Evolutionary conservation across 176 grass and related monocot species (phyloP), one percentile per base, ranked within the genome.

Genomic region (Triticum dicoccoides): DNA sequence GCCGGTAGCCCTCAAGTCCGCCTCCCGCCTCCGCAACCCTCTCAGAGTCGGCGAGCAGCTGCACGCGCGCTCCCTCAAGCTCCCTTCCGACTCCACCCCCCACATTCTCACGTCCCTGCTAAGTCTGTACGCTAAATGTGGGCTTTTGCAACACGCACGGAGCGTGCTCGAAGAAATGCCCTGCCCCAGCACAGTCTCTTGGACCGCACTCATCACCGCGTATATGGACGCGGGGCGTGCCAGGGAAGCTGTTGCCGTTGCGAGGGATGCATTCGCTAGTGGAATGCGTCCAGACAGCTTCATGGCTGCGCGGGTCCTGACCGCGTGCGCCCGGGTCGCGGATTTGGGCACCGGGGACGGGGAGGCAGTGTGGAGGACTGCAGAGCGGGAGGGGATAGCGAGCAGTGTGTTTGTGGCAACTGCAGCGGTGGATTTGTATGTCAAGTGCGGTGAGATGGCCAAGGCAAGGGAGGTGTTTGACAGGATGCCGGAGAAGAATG

Each of bases 141-240:
- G 88, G 76, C 85, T 29, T 0, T 5, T 87, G 77, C 62, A 14
- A 11, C 17, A 54, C 2, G 86, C 90, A 0, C 88, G 80, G 27
- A 58, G 3, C 37, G 86, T 86, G 88, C 88, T 95, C 90, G 93
- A 95, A 65, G 90, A 92, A 85, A 92, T 95, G 77, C 59, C 70
- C 3, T 34, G 23, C 21, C 91, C 83, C 27, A 12, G 32, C 56
- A 83, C 82, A 5, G 90, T 90, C 1, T 90, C 93, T 0, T 95
- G 88, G 90, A 89, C 86, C 18, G 88, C 93, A 21, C 89, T 95
- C 37, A 84, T 95, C 87, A 54, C 80, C 8, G 88, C 80, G 1
- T 95, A 92, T 76, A 86, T 92, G 65, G 49, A 74, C 76, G 35
- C 23, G 4, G 75, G 71, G 9, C 32, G 32, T 21, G 14, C 73